Evolutionary conservation across 2,329 filamentous ascomycete genomes (phyloP), one percentile per base, ranked within the genome.

Genomic region (Thielaviopsis punctulata): DNA sequence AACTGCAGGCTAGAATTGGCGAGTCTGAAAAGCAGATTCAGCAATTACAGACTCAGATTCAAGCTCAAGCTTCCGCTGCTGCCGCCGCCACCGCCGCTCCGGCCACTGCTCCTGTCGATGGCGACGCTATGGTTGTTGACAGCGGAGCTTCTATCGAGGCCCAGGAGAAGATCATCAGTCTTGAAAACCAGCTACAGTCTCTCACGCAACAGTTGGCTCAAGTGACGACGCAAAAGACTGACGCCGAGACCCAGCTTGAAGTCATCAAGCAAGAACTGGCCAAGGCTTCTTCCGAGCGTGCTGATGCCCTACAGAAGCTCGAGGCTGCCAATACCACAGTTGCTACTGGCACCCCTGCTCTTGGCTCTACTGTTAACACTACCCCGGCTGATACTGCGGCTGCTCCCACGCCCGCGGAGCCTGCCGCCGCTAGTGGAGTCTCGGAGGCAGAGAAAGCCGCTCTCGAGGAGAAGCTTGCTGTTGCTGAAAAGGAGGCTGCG

Each of bases 231-330:
- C 41, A 41, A 18, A 54, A 51, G 52, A 27, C 33, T 6, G 24
- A 43, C 51, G 48, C 24, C 13, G 49, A 54, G 27, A 21, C 23
- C 18, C 52, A 54, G n/a, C 22, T 54, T n/a, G 30, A 51, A 33
- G 25, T 30, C 8, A 44, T 54, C 9, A 72, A 67, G 21, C 76
- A 79, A 57, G 77, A 89, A 58, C 73, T 92, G 9, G 79, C 81
- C 44, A 71, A 71, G 1, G 73, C 82, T 51, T 80, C 69, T 6
- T 70, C 78, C 9, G 80, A 92, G 62, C 88, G 86, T 64, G 72
- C 79, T 18, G 70, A 71, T 2, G 70, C 86, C n/a, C 77, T 86
- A 57, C 68, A 77, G 53, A 79, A 84, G 56, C 68, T 94, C 12
- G 72, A 80, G 49, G 67, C 70, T 9, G 75, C 75, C 1, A 74